A percentile compares a stretch with the other conserved stretches of the same genome.
phyloP scores from a whole-genome alignment of 2,329 filamentous ascomycete genomes.

The Plectosphaerella cucumerina region DNA sequence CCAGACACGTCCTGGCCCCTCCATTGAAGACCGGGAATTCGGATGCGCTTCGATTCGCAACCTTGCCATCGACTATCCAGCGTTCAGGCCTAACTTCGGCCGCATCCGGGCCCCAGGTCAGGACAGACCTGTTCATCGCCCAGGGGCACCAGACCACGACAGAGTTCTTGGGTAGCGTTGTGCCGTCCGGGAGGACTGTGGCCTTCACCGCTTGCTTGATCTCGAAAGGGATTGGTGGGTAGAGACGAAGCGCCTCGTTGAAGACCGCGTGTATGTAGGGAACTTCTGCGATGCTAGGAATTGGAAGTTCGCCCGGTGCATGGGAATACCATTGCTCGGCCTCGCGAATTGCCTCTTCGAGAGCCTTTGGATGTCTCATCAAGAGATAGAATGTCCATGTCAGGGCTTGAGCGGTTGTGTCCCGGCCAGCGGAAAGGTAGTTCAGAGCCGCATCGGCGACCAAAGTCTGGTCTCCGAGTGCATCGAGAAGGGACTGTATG shows the following conservation, averaged over 20 bases:
- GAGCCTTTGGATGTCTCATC: constrained; percentile 42
- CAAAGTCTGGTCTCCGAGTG: constrained; percentile 48
- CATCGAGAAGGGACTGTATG: constrained; percentile 56
- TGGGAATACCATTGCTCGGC: constrained; percentile 1
- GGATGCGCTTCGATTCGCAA: constrained; percentile 38
- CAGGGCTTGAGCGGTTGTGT: constrained; percentile 61
- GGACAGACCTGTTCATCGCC: constrained; percentile 56
- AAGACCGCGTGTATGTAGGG: constrained; percentile 60
- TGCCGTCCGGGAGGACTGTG: constrained; percentile 56
- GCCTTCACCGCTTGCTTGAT: constrained; percentile 53
- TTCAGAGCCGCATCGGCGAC: constrained; percentile 63
- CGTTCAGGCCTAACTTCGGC: constrained; percentile 52
- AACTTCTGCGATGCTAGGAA: constrained; percentile 30
- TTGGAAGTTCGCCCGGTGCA: background rate
- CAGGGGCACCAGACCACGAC: constrained; percentile 61
- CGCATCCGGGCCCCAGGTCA: constrained; percentile 54
- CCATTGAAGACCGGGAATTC: constrained; percentile 65
- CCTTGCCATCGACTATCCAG: constrained; percentile 43
- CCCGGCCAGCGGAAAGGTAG: constrained; percentile 60
- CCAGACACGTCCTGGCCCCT: constrained; percentile 55
- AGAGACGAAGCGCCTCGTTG: constrained; percentile 58
- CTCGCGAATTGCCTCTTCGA: constrained; percentile 38
- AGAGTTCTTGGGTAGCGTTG: constrained; percentile 46
- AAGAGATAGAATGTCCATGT: constrained; percentile 62
- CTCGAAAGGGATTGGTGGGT: constrained; percentile 62